A percentile compares a stretch with the other conserved stretches of the same genome.
Evolutionary conservation across 495 filamentous ascomycete species (phyloP).

Genomic region (Clohesyomyces aquaticus): DNA sequence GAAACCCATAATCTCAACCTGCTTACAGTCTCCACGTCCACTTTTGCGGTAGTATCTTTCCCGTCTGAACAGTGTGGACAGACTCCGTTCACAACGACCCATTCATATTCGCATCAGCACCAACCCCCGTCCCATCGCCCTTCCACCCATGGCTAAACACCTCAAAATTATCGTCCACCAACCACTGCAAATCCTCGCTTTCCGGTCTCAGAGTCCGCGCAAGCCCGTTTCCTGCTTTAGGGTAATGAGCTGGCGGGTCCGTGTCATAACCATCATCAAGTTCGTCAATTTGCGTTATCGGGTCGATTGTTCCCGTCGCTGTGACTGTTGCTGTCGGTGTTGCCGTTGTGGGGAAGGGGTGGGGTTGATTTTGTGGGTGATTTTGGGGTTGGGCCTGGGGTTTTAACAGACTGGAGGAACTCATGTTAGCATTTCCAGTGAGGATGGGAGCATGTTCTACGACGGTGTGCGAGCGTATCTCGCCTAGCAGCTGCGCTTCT

Average conservation of each 20-base stretch:
- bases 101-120: slow-evolving; percentile 25
- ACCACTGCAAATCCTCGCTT: slow-evolving; percentile 47
- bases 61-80: no score
- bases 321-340: background rate
- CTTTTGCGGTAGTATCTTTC: no score
- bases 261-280: slow-evolving; percentile 43
- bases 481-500: slow-evolving; percentile 39
- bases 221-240: slow-evolving; percentile 48
- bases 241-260: slow-evolving; percentile 47
- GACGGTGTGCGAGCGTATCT: slow-evolving; percentile 9
- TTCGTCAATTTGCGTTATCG: slow-evolving; percentile 20
- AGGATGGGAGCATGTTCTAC: background rate
- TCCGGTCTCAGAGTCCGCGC: slow-evolving; percentile 46
- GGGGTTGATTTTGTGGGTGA: slow-evolving; percentile 13
- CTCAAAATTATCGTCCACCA: slow-evolving; percentile 49
- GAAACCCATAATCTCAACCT: no score
- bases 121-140: slow-evolving; percentile 33
- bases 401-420: background rate
- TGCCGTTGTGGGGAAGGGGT: background rate
- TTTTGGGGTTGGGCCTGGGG: background rate
- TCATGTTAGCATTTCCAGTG: background rate
- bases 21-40: no score
- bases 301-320: background rate
- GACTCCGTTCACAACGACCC: no score
- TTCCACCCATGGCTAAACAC: slow-evolving; percentile 48